Base-by-base conservation (phyloP, 2,329 filamentous ascomycete species). In the Davidsoniella virescens region DNA sequence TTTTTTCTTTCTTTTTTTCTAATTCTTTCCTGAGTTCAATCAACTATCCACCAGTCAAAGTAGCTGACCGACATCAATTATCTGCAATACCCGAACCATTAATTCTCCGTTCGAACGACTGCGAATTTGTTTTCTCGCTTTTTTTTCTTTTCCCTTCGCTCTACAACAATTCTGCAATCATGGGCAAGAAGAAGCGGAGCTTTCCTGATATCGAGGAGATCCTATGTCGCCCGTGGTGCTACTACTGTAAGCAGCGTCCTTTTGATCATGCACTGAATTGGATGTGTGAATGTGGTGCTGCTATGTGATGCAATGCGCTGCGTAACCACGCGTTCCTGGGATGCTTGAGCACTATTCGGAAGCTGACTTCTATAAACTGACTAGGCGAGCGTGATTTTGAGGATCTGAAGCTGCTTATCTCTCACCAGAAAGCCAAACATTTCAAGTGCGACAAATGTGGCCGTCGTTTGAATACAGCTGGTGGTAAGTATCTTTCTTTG, bases 381-480 rank as follows among this genome's bases (percentile, higher is more conserved):
- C 2, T 50, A 81, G 77, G 77, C 67, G 92, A 98, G 67, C 84
- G 90, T 69, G 90, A 96, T 67, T 98, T 96, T 63, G 88, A 96
- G 65, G 92, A 98, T 64, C 66, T 94, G 44, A 95, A 94, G 71
- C 87, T 96, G 58, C 79, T 98, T 56, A 93, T 94, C 58, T 88
- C 85, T 52, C 92, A 98, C 65, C 92, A 96, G 62, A 96, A 95
- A 64, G 88, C 90, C n/a, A 96, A 96, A 67, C 92, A 98, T 66
- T 96, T 94, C 73, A 95, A 94, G 67, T 98, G 92, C 68, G 86
- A 94, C 59, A 72, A 82, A 68, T 98, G 92, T 64, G 81, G 81
- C 49, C 79, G 92, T 56, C 76, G 88, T 57, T 68, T 98, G 51
- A 95, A 94, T 63, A 98, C 92, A 1, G 88, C 88, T 40, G 92